Evolutionary conservation across 192 early-diverging fungal species (phyloP), one percentile per base, ranked within the genome.

Genomic region (Backusella sp.): DNA sequence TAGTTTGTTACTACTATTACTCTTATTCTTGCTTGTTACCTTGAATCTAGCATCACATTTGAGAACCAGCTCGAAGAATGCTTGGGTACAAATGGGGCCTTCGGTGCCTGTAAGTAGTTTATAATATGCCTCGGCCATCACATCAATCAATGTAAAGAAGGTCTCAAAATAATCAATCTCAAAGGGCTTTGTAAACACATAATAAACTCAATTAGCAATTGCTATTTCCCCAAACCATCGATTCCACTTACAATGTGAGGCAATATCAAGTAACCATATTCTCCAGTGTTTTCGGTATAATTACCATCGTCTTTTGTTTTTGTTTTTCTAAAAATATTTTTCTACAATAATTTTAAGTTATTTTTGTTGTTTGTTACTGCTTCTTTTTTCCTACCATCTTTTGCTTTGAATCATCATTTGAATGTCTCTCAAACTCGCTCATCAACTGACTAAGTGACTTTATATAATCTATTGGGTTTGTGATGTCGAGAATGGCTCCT

Each of bases 91-190:
- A 6, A 72, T 35, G 36, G 72, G 68, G 1, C 68, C 52, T 21
- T 49, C 74, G 14, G 75, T 82, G 21, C 72, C 78, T 65, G 66
- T 41, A 15, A 86, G 68, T 11, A 86, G 42, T 53, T 84, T 86
- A 67, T 86, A 75, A 76, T 92, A 92, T 72, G 88, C 86, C 53
- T 91, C 88, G 4, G 84, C 82, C 6, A 90, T 80, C 14, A 91
- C 86, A 68, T 92, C 89, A 52, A 88, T 88, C 23, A 92, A 80
- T 39, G 91, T 90, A 77, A 88, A 90, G 76, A 91, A 91, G 26
- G 87, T 87, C 70, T 92, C 90, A 37, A 92, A 76, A 82, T 89
- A 92, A 76, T 91, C 90, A 67, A 92, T 70, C 70, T 92, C 91
- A 73, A 89, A 91, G 17, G 91, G 90, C 85, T 86, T 37, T 37